A percentile compares a stretch with the other conserved stretches of the same genome.
Evolutionary conservation across 2,329 filamentous ascomycete species (phyloP).

Genomic region (Tolypocladium guangdongense): DNA sequence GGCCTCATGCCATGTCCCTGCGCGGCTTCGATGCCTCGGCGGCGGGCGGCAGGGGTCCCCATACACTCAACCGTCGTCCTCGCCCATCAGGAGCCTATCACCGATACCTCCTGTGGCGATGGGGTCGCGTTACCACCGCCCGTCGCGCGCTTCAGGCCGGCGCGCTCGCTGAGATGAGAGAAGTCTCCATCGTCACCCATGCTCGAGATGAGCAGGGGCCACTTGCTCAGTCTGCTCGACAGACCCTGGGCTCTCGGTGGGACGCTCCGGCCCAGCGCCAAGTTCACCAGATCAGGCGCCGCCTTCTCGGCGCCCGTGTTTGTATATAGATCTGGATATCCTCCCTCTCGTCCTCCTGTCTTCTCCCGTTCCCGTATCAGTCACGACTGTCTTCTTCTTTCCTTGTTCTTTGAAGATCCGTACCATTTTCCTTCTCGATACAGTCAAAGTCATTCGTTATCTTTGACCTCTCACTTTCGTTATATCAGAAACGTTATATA

Average conservation of each 20-base stretch:
- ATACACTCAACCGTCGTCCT: neutral
- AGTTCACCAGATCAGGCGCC: neutral
- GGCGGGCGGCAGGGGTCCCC: neutral
- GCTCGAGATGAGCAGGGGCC: neutral
- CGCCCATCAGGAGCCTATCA: neutral
- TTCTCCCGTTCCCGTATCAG: neutral
- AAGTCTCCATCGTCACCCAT: neutral
- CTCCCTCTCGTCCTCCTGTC: neutral
- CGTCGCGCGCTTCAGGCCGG: neutral
- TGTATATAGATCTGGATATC: neutral
- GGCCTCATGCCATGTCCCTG: too few species aligned
- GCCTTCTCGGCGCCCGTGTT: neutral
- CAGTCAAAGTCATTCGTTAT: neutral
- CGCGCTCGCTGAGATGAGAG: neutral
- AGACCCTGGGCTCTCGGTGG: neutral
- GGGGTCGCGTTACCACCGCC: neutral
- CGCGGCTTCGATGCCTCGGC: neutral
- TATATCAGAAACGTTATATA: slow-evolving; percentile 10
- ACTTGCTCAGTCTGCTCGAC: neutral
- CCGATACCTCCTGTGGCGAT: neutral
- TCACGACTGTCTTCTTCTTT: neutral
- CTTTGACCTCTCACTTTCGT: slow-evolving; percentile 10
- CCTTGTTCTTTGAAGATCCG: neutral
- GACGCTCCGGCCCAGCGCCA: neutral
- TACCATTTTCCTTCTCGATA: neutral